phyloP scores from a whole-genome alignment of 2,329 filamentous ascomycete species.

The Chaetomium sp. region DNA sequence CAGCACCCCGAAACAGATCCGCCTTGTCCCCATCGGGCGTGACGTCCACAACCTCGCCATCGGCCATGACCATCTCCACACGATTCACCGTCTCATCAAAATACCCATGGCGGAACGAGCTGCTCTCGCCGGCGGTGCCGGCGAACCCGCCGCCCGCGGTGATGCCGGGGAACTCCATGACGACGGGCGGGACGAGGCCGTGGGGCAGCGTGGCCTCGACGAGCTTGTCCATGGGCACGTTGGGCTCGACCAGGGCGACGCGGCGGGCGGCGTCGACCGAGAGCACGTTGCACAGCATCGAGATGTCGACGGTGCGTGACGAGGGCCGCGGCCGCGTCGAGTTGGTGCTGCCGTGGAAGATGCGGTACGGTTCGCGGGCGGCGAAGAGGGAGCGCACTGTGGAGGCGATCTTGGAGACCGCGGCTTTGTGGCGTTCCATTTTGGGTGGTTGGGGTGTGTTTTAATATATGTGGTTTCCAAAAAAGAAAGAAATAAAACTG shows the following conservation, averaged over 20 bases:
- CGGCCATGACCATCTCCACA: conserved; percentile 70
- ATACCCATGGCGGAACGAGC: conserved; percentile 69
- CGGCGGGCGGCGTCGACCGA: conserved; percentile 57
- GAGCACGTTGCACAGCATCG: conserved; percentile 63
- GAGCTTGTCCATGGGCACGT: conserved; percentile 73
- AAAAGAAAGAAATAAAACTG: background rate
- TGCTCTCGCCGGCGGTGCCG: conserved; percentile 71
- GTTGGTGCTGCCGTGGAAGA: conserved; percentile 78
- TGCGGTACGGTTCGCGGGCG: conserved; percentile 63
- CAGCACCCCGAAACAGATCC: conserved; percentile 66
- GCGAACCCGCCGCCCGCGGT: conserved; percentile 72
- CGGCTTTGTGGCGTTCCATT: conserved; percentile 51
- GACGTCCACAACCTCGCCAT: conserved; percentile 63
- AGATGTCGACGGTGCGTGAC: conserved; percentile 63
- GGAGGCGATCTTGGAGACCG: conserved; percentile 51
- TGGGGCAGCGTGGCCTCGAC: conserved; percentile 66
- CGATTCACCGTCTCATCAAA: conserved; percentile 66
- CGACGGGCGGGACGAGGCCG: conserved; percentile 68
- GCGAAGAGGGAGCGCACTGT: conserved; percentile 53
- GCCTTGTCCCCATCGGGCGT: conserved; percentile 38
- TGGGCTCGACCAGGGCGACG: conserved; percentile 71
- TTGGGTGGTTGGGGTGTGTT: conserved; percentile 3
- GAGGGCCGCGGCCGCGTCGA: conserved; percentile 61
- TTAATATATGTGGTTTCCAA: background rate
- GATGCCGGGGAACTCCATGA: conserved; percentile 78